These are phyloP conservation scores for Corymbia maculata DNA, from an alignment of 345 rosid species.

Conservation along the genomic window DNA sequence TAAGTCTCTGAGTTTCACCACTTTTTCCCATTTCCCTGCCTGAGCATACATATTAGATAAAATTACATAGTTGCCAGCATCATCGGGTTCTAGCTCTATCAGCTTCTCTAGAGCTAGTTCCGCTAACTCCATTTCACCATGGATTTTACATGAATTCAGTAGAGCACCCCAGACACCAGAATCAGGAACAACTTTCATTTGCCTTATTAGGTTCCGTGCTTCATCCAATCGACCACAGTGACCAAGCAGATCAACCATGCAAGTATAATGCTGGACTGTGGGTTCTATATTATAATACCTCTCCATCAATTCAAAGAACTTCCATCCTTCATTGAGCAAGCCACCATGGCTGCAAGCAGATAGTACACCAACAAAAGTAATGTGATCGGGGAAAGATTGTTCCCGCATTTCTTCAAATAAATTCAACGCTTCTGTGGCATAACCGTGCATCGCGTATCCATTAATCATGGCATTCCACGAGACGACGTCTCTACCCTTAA, in stretches of 20 bases:
- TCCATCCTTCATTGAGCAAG: constrained; percentile 20
- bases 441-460: constrained; percentile 31
- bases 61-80: constrained; percentile 20
- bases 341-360: constrained; percentile 34
- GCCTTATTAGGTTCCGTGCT: constrained; percentile 19
- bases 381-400: constrained; percentile 9
- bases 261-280: constrained; percentile 23
- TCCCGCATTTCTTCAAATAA: constrained; percentile 17
- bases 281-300: constrained; percentile 11
- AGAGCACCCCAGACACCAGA: constrained; percentile 31
- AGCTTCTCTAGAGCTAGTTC: constrained; percentile 23
- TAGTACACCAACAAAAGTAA: constrained; percentile 25
- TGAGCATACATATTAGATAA: constrained; percentile 26
- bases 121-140: constrained; percentile 16
- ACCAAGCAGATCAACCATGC: constrained; percentile 33
- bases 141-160: constrained; percentile 23
- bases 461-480: constrained; percentile 35
- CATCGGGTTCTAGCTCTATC: constrained; percentile 23
- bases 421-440: constrained; percentile 9
- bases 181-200: constrained; percentile 21
- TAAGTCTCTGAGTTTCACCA: constrained; percentile 12
- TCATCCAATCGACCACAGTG: constrained; percentile 21
- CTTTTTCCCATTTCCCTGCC: constrained; percentile 23
- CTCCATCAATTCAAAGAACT: constrained; percentile 14
- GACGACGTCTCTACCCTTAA: constrained; percentile 11